A percentile compares a stretch with the other conserved stretches of the same genome.
phyloP scores from a whole-genome alignment of 352 stramenopile species.

The Pythium scleroteichum region DNA sequence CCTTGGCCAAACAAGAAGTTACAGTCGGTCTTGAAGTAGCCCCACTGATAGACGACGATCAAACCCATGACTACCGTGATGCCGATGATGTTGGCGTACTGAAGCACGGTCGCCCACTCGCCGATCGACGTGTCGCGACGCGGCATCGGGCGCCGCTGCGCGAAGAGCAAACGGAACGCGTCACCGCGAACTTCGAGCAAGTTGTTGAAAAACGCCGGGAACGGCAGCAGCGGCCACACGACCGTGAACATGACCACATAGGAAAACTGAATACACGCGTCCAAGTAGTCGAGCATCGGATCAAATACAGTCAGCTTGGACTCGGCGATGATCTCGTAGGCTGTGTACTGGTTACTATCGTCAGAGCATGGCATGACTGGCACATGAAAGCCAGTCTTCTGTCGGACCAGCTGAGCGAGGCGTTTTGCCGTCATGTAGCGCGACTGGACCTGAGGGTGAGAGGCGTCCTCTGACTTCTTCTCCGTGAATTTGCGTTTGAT shows the following conservation, averaged over 20 bases:
- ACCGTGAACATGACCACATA: conserved; percentile 92
- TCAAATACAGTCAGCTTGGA: conserved; percentile 83
- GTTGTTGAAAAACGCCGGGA: conserved; percentile 87
- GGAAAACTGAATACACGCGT: conserved; percentile 88
- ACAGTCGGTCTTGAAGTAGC: conserved; percentile 73
- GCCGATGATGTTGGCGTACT: conserved; percentile 85
- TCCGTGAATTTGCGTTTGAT: conserved; percentile 43
- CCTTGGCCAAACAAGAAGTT: conserved; percentile 73
- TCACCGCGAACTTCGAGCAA: conserved; percentile 86
- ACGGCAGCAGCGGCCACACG: conserved; percentile 85
- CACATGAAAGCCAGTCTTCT: conserved; percentile 68
- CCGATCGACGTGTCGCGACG: conserved; percentile 80
- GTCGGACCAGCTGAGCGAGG: conserved; percentile 64
- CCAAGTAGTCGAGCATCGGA: conserved; percentile 84
- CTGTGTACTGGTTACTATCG: conserved; percentile 85
- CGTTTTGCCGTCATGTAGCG: conserved; percentile 66
- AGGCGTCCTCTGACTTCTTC: conserved; percentile 34
- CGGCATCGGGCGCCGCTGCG: conserved; percentile 77
- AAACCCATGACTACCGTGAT: conserved; percentile 82
- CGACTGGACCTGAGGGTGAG: conserved; percentile 17
- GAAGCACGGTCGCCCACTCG: conserved; percentile 82
- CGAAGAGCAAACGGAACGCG: conserved; percentile 81
- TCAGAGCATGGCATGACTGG: conserved; percentile 71
- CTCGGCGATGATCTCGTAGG: conserved; percentile 85
- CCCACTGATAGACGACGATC: conserved; percentile 84